phyloP scores from a whole-genome alignment of 192 early-diverging fungal genomes.

The Coemansia furcata region DNA sequence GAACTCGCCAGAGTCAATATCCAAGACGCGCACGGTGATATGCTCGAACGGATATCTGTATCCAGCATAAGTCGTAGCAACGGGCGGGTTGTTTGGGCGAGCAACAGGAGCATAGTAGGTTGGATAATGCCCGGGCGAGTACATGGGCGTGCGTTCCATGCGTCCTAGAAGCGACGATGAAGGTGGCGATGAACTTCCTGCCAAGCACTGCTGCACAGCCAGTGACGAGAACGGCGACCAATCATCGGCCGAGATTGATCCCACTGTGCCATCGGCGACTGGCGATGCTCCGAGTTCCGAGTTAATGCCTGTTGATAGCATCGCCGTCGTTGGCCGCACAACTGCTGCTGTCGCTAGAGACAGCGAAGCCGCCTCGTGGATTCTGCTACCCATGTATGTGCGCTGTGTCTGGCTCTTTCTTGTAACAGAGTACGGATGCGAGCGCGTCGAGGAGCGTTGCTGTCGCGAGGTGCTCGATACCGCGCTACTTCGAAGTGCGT shows the following conservation, averaged over 20 bases:
- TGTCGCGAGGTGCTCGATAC: not conserved
- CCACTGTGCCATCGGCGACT: not conserved
- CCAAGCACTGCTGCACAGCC: slow-evolving; percentile 19
- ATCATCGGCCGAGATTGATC: slow-evolving; percentile 7
- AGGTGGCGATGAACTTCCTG: not conserved
- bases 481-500: slow-evolving; percentile 21
- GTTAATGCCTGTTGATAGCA: not conserved
- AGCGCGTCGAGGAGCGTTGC: slow-evolving; percentile 8
- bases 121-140: not conserved
- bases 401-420: not conserved
- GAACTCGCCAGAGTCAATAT: slow-evolving; percentile 43
- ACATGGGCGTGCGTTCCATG: slow-evolving; percentile 16
- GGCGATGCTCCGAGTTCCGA: not conserved
- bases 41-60: slow-evolving; percentile 21
- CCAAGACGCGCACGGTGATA: slow-evolving; percentile 30
- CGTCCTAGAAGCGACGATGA: slow-evolving; percentile 19
- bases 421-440: slow-evolving; percentile 18
- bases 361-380: not conserved
- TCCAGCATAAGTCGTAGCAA: slow-evolving; percentile 27
- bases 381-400: not conserved
- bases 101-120: not conserved
- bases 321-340: not conserved
- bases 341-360: not conserved
- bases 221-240: slow-evolving; percentile 41
- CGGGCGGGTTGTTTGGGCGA: slow-evolving; percentile 1